Evolutionary conservation across 176 grass and related monocot genomes (phyloP).

Genomic region (Luzula sylvatica): DNA sequence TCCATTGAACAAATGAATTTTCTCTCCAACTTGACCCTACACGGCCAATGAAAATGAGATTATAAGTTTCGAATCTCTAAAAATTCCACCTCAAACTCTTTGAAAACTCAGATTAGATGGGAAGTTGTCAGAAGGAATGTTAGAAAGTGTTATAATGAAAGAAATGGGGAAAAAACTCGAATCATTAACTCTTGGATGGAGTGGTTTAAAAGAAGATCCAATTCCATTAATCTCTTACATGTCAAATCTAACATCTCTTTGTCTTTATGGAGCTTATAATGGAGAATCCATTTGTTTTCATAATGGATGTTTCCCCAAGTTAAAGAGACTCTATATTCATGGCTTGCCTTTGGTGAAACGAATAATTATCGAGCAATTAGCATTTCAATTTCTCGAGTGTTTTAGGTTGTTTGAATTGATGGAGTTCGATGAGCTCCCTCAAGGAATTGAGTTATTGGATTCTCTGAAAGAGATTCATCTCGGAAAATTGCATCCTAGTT

Average conservation of each 20-base stretch:
- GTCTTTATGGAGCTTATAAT: background rate
- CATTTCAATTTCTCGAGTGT: slow-evolving; percentile 7
- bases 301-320: slow-evolving; percentile 16
- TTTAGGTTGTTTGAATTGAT: slow-evolving; percentile 12
- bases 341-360: background rate
- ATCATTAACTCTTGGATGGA: background rate
- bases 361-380: slow-evolving; percentile 11
- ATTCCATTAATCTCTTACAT: slow-evolving; percentile 13
- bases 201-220: slow-evolving; percentile 12
- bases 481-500: slow-evolving; percentile 6
- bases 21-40: slow-evolving; percentile 6
- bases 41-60: slow-evolving; percentile 6
- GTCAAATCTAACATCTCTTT: slow-evolving; percentile 10
- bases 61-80: slow-evolving; percentile 19
- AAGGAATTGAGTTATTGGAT: slow-evolving; percentile 4
- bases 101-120: slow-evolving; percentile 2
- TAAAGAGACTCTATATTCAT: slow-evolving; percentile 14
- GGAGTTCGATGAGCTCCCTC: slow-evolving; percentile 15
- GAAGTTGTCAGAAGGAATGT: slow-evolving; percentile 1
- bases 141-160: slow-evolving; percentile 6
- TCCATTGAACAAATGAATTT: slow-evolving; percentile 17
- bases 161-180: slow-evolving; percentile 11
- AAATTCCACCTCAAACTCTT: background rate
- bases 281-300: background rate
- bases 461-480: slow-evolving; percentile 18